phyloP scores from a whole-genome alignment of 495 filamentous ascomycete genomes.

The Neurospora africana region DNA sequence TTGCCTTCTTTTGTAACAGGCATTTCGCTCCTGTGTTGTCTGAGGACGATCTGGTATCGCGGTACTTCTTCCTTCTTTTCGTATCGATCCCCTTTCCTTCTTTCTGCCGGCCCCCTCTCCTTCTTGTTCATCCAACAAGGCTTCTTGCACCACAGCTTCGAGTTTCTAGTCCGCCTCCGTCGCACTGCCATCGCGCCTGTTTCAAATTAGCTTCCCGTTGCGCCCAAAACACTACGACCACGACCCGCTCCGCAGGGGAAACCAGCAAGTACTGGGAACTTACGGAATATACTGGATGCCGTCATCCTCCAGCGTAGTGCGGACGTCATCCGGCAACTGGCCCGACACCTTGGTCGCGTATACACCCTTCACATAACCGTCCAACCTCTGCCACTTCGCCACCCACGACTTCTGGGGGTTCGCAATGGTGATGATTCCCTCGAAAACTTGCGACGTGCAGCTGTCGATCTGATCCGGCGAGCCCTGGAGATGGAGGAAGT shows the following conservation, averaged over 20 bases:
- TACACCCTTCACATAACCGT: constrained; percentile 72
- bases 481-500: constrained; percentile 70
- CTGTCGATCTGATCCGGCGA: constrained; percentile 72
- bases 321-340: constrained; percentile 50
- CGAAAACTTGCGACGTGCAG: constrained; percentile 91
- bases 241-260: no score
- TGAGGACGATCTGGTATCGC: neutral
- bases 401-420: constrained; percentile 78
- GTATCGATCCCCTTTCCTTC: neutral
- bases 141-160: neutral
- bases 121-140: neutral
- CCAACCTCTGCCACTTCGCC: constrained; percentile 85
- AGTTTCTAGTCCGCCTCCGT: constrained; percentile 27
- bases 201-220: neutral
- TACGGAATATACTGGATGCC: constrained; percentile 62
- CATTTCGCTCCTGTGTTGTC: neutral
- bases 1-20: neutral
- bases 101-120: neutral
- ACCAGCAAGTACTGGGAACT: no score
- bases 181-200: constrained; percentile 41
- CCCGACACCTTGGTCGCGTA: constrained; percentile 93
- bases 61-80: neutral
- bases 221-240: neutral
- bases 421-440: constrained; percentile 74
- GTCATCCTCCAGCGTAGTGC: constrained; percentile 54